phyloP scores from a whole-genome alignment of 441 rosid species.

The Arabidopsis lyrata region DNA sequence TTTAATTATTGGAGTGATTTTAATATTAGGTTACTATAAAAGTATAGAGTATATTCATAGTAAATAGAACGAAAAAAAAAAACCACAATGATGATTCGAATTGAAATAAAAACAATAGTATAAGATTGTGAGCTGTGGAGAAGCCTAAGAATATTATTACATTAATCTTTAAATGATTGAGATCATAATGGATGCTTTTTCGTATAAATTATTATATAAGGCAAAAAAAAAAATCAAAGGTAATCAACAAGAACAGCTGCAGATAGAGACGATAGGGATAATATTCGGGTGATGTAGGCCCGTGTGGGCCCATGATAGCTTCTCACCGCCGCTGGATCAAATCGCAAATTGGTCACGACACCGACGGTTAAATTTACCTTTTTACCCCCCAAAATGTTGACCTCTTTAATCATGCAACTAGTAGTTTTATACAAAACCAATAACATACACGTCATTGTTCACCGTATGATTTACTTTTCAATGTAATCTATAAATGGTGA shows the following conservation, averaged over 20 bases:
- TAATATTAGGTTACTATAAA: constrained; percentile 12
- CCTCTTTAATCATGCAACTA: constrained; percentile 42
- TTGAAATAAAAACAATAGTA: constrained; percentile 5
- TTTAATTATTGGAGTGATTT: constrained; percentile 11
- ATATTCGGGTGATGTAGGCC: constrained; percentile 37
- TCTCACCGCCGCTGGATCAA: constrained; percentile 44
- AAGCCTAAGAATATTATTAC: constrained; percentile 42
- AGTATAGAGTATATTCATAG: constrained; percentile 22
- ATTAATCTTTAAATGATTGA: constrained; percentile 46
- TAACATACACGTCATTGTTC: constrained; percentile 23
- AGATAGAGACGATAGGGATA: constrained; percentile 47
- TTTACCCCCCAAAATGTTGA: constrained; percentile 36
- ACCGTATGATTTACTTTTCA: neutral
- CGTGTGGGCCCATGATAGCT: constrained; percentile 34
- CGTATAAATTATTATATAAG: constrained; percentile 22
- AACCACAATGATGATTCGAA: constrained; percentile 14
- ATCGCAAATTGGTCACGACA: constrained; percentile 30
- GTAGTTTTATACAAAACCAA: neutral
- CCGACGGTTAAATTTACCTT: constrained; percentile 22
- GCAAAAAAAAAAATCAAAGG: constrained; percentile 31
- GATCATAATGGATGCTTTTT: constrained; percentile 44
- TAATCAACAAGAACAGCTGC: constrained; percentile 47
- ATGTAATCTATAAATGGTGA: constrained; percentile 29
- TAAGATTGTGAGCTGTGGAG: constrained; percentile 42
- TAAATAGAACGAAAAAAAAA: neutral